Evolutionary conservation across 2,329 filamentous ascomycete species (phyloP).

Genomic region (Calonectria pteridis): DNA sequence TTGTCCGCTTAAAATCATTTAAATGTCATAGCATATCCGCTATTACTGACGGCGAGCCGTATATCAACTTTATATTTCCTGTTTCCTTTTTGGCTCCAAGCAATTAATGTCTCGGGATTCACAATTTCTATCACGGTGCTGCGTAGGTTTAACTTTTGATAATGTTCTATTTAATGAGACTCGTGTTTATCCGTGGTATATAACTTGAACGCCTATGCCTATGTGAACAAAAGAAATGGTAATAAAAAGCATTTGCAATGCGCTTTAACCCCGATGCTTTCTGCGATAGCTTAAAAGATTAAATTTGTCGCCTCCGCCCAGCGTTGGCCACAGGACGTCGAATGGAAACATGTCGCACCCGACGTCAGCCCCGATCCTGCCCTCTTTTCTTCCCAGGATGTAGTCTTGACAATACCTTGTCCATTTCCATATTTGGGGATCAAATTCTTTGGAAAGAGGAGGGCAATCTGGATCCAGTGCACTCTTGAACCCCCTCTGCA

Average conservation of each 20-base stretch:
- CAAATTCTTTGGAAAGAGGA: not conserved
- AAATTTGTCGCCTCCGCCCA: not conserved
- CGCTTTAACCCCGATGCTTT: not conserved
- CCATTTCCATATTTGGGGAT: not conserved
- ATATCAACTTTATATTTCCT: not conserved
- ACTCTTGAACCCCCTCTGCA: not conserved
- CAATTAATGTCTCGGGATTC: not conserved
- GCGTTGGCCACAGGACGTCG: not conserved
- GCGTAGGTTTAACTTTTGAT: not conserved
- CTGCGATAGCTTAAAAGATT: not conserved
- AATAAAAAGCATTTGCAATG: not conserved
- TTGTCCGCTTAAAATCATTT: not conserved
- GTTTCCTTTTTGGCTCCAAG: rapidly evolving
- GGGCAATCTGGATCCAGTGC: not conserved
- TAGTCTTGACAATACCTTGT: not conserved
- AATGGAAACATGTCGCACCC: slow-evolving; percentile 3
- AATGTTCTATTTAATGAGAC: not conserved
- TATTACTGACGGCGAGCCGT: not conserved
- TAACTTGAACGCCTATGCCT: not conserved
- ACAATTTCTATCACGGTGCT: not conserved
- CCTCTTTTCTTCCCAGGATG: not conserved
- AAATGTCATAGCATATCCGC: not conserved
- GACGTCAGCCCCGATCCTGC: not conserved
- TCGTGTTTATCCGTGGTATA: not conserved
- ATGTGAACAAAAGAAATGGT: not conserved